Conservation (phyloP, 2,329 filamentous ascomycete genomes). For the Cucurbitaria berberidis region DNA sequence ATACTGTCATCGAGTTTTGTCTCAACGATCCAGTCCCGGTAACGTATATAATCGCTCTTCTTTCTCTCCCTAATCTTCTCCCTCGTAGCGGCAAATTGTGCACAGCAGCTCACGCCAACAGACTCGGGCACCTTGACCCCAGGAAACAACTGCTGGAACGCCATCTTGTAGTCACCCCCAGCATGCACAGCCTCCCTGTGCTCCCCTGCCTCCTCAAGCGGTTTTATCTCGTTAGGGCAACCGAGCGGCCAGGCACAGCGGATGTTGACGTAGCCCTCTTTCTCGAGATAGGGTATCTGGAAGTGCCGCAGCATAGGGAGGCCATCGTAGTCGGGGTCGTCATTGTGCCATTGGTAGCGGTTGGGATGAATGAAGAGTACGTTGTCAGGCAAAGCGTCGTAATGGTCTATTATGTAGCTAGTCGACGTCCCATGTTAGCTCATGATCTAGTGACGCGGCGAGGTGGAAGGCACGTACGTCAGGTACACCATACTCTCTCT, state of each 20-base stretch:
- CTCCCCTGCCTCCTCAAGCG: slow-evolving; percentile 50
- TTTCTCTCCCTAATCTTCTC: slow-evolving; percentile 55
- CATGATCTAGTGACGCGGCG: background rate
- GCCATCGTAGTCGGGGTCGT: slow-evolving; percentile 60
- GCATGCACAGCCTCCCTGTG: slow-evolving; percentile 54
- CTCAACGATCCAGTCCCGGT: slow-evolving; percentile 56
- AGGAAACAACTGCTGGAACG: slow-evolving; percentile 59
- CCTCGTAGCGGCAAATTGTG: slow-evolving; percentile 60
- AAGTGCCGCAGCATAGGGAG: slow-evolving; percentile 57
- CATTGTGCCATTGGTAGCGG: slow-evolving; percentile 58
- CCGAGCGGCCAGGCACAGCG: slow-evolving; percentile 61
- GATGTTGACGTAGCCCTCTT: slow-evolving; percentile 61
- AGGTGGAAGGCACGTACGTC: slow-evolving; percentile 43
- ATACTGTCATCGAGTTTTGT: slow-evolving; percentile 57
- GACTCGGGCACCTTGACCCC: slow-evolving; percentile 47
- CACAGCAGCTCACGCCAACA: slow-evolving; percentile 61
- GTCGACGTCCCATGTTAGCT: background rate
- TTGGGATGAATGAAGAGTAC: slow-evolving; percentile 51
- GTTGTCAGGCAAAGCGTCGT: slow-evolving; percentile 50
- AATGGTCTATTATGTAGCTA: slow-evolving; percentile 52
- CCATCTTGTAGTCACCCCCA: slow-evolving; percentile 56
- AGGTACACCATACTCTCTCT: slow-evolving; percentile 59
- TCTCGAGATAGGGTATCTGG: slow-evolving; percentile 55
- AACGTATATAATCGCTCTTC: slow-evolving; percentile 56
- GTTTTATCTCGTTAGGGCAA: slow-evolving; percentile 59